Percentiles rank a stretch among this genome's conserved stretches.
These are phyloP conservation scores for Coniferiporia weirii DNA, from an alignment of 1,284 basidiomycete genomes.

Conservation along the genomic window DNA sequence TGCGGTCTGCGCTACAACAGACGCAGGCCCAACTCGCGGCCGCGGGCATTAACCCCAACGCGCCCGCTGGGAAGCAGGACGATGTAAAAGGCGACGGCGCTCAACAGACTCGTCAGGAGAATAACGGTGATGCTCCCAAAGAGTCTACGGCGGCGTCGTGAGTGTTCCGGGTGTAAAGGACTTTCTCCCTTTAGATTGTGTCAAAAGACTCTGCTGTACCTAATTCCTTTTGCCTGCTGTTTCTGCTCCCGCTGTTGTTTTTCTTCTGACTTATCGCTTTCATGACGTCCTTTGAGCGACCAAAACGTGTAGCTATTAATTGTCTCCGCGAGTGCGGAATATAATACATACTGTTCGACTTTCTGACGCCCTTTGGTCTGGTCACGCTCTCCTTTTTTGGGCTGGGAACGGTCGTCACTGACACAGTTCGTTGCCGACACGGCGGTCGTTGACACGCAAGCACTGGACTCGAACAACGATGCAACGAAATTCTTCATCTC, in stretches of 20 bases:
- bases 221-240: background rate
- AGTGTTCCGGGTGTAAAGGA: background rate
- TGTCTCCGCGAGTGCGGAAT: background rate
- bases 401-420: too few species aligned
- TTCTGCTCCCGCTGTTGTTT: background rate
- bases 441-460: too few species aligned
- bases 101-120: background rate
- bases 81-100: background rate
- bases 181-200: background rate
- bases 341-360: too few species aligned
- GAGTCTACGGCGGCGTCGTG: background rate
- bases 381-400: too few species aligned
- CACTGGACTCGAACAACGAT: too few species aligned
- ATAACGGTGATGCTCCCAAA: too few species aligned
- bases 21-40: slow-evolving; percentile 30
- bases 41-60: background rate
- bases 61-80: background rate
- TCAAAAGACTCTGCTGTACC: background rate
- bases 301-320: background rate
- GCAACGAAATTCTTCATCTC: too few species aligned
- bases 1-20: slow-evolving; percentile 43
- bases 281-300: background rate
- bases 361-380: too few species aligned
- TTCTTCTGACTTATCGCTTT: background rate
- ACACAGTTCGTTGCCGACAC: too few species aligned